Conservation (phyloP, 2,329 filamentous ascomycete genomes). For the Dactylonectria estremocensis region DNA sequence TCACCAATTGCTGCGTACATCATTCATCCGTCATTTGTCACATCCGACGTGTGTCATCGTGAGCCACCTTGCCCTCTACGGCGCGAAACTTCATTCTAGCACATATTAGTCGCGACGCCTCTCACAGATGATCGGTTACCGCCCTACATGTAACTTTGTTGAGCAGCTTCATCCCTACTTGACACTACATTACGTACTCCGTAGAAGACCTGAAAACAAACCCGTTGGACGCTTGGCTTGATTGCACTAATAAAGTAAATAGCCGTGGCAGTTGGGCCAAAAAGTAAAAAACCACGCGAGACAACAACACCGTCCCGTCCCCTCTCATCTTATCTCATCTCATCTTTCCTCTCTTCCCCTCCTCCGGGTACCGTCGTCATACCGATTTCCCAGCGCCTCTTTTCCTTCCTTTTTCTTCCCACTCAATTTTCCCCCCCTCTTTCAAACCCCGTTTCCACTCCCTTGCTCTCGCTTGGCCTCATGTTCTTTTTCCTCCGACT, state of each 20-base stretch:
- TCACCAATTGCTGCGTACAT: too few species aligned
- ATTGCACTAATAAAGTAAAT: background rate
- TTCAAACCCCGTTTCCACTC: background rate
- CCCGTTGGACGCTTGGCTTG: too few species aligned
- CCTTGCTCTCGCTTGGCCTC: slow-evolving; percentile 26
- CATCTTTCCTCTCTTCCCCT: background rate
- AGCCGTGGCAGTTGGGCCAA: slow-evolving; percentile 1
- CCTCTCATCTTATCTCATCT: slow-evolving; percentile 8
- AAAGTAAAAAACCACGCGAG: slow-evolving; percentile 26
- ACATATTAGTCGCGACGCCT: background rate
- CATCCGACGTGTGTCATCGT: background rate
- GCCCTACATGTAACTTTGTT: background rate
- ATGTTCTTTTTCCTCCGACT: slow-evolving; percentile 26
- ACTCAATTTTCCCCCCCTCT: background rate
- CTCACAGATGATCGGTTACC: background rate
- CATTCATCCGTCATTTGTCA: background rate
- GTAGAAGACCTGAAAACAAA: too few species aligned
- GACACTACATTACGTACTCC: too few species aligned
- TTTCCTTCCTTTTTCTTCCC: slow-evolving; percentile 2
- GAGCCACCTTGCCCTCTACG: background rate
- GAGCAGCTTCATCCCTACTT: too few species aligned
- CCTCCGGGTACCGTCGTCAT: background rate
- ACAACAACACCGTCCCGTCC: slow-evolving; percentile 27
- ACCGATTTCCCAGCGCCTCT: background rate
- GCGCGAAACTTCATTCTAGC: background rate